Percentiles rank a stretch among this genome's conserved stretches.
Conservation (phyloP, 345 rosid genomes). For the Melastoma malabathricum region DNA sequence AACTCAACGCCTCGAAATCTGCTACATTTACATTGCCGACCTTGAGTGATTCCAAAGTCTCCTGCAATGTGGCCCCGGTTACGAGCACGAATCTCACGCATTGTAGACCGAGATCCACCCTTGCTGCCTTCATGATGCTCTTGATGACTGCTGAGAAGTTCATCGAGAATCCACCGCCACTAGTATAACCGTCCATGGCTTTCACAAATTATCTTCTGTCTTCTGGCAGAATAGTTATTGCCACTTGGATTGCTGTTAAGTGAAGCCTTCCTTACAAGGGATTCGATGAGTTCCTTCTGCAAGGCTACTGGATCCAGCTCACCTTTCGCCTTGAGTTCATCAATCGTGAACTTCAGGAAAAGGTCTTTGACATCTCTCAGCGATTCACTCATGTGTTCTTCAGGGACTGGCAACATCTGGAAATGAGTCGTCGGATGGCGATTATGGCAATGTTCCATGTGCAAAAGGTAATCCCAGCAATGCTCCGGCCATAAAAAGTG, state of each 20-base stretch:
- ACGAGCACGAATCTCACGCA: conserved; percentile 52
- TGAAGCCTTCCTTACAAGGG: conserved; percentile 38
- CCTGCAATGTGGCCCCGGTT: conserved; percentile 50
- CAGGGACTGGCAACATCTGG: conserved; percentile 48
- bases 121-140: conserved; percentile 54
- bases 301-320: conserved; percentile 53
- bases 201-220: conserved; percentile 69
- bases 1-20: conserved; percentile 75
- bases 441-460: conserved; percentile 62
- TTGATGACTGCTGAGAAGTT: conserved; percentile 37
- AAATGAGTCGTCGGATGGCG: conserved; percentile 63
- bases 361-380: conserved; percentile 67
- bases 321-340: conserved; percentile 52
- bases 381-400: conserved; percentile 85
- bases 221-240: conserved; percentile 51
- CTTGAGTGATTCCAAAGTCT: conserved; percentile 39
- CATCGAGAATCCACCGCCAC: conserved; percentile 26
- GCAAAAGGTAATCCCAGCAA: conserved; percentile 72
- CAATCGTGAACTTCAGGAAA: conserved; percentile 67
- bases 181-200: conserved; percentile 49
- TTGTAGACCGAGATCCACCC: conserved; percentile 26
- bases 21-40: conserved; percentile 39
- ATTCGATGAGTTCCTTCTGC: conserved; percentile 61
- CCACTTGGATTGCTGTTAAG: conserved; percentile 24
- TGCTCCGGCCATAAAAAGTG: conserved; percentile 66